Evolutionary conservation across 352 stramenopile species (phyloP).

Genomic region (Phytophthora constricta): DNA sequence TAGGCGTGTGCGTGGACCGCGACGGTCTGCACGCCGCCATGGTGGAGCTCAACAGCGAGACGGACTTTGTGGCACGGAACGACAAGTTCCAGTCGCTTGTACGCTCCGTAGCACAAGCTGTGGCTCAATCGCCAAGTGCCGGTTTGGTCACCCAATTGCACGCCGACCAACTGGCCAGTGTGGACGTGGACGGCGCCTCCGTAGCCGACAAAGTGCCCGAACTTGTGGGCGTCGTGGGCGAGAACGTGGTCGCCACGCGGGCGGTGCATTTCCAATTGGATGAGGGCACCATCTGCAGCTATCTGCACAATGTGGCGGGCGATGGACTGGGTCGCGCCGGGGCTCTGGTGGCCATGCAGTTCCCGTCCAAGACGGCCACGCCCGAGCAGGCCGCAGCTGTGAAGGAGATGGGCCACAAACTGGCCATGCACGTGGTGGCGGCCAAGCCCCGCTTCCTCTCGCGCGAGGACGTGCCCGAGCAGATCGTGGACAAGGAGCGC

Average conservation of each 20-base stretch:
- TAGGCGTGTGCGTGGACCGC: conserved; percentile 62
- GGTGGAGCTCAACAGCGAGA: conserved; percentile 96
- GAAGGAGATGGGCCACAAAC: conserved; percentile 87
- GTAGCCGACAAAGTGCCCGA: conserved; percentile 79
- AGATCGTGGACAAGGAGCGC: conserved; percentile 91
- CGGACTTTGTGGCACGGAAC: conserved; percentile 95
- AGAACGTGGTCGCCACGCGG: conserved; percentile 87
- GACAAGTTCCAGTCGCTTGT: conserved; percentile 90
- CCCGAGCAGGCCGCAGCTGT: conserved; percentile 62
- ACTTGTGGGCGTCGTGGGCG: conserved; percentile 84
- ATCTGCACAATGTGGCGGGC: conserved; percentile 84
- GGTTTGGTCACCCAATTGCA: conserved; percentile 41
- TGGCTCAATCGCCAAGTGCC: conserved; percentile 36
- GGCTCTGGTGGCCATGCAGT: conserved; percentile 92
- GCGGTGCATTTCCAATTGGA: conserved; percentile 73
- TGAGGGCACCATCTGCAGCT: conserved; percentile 82
- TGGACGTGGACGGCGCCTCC: conserved; percentile 62
- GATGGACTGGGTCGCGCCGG: conserved; percentile 78
- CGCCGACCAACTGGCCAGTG: conserved; percentile 46
- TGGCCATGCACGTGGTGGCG: conserved; percentile 97
- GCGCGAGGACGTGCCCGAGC: conserved; percentile 83
- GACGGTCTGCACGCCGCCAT: conserved; percentile 58
- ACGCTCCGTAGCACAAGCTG: conserved; percentile 50
- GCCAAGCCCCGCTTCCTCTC: conserved; percentile 92
- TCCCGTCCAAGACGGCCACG: conserved; percentile 50